Evolutionary conservation across 129 eudicot species (phyloP), one percentile per base, ranked within the genome.

Genomic region (Arctium lappa): DNA sequence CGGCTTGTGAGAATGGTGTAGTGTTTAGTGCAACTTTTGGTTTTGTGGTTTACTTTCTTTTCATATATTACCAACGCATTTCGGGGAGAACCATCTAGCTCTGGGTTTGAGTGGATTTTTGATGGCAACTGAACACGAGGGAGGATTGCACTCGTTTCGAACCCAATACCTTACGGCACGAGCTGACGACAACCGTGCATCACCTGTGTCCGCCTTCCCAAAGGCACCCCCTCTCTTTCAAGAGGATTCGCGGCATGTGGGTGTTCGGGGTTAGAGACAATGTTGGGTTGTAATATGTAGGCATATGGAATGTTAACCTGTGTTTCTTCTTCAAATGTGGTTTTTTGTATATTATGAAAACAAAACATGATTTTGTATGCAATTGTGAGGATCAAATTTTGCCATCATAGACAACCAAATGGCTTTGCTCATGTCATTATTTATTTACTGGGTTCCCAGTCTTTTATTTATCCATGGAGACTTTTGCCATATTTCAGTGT

Each of bases 291-390:
- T 70, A 65, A 83, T 31, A 46, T 82, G 73, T 76, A 83, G 77
- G 42, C 32, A 69, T 84, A 62, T 84, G 86, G 62, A 77, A 73
- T 56, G 42, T 70, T 31, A 39, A 72, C 39, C 63, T 33, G 76
- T 16, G 53, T 79, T 69, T 33, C 44, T 73, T 39, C 31, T 69
- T 65, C 30, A 50, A 63, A 79, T 83, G 85, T 44, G 78, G 68
- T 73, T 86, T 85, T 22, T 27, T 89, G 92, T 92, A 90, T 84
- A 90, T 87, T 86, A 80, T 86, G 81, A 82, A 46, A 46, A 78
- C 83, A 63, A 39, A 75, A 82, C 70, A 73, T 44, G 15, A 82
- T 85, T 44, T 9, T 83, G 84, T 84, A 78, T 66, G 68, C 84
- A 44, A 53, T 79, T 80, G 88, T 79, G 80, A 73, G 82, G 81